A percentile compares a stretch with the other conserved stretches of the same genome.
Conservation (phyloP, 805 yeast species). For the Middelhovenomyces tepae region DNA sequence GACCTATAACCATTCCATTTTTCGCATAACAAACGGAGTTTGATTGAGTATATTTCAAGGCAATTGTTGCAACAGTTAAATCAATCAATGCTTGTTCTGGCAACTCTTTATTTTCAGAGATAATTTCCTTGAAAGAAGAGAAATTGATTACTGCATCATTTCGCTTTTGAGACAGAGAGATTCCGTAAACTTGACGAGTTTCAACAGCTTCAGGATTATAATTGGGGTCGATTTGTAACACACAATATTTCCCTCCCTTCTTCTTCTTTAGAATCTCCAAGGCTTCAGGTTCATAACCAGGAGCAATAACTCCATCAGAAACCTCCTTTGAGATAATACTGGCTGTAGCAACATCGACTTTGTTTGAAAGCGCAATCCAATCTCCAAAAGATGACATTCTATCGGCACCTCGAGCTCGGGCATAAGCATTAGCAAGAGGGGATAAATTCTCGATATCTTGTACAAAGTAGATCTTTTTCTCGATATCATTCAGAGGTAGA, state of each 20-base stretch:
- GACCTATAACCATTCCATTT: constrained; percentile 98
- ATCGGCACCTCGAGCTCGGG: constrained; percentile 99
- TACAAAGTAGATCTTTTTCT: constrained; percentile 93
- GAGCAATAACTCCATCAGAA: constrained; percentile 97
- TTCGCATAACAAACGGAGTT: constrained; percentile 98
- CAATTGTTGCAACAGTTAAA: constrained; percentile 93
- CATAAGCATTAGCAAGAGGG: constrained; percentile 95
- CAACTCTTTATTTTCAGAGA: constrained; percentile 74
- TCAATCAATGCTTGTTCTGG: constrained; percentile 91
- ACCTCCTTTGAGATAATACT: constrained; percentile 96
- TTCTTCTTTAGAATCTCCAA: constrained; percentile 79
- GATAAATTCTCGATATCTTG: constrained; percentile 89
- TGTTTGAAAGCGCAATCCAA: constrained; percentile 93
- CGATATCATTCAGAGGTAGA: constrained; percentile 79
- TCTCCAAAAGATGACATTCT: constrained; percentile 99
- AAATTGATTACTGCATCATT: constrained; percentile 94
- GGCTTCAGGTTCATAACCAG: constrained; percentile 91
- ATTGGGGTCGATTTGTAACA: constrained; percentile 92
- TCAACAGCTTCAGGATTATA: constrained; percentile 74
- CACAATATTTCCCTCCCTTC: constrained; percentile 96
- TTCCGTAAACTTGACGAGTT: constrained; percentile 93
- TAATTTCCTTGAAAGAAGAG: constrained; percentile 84
- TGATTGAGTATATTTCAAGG: constrained; percentile 95
- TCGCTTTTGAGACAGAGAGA: constrained; percentile 91
- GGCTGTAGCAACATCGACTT: constrained; percentile 94